phyloP scores from a whole-genome alignment of 2,329 filamentous ascomycete genomes.

The Ophiostoma montium region DNA sequence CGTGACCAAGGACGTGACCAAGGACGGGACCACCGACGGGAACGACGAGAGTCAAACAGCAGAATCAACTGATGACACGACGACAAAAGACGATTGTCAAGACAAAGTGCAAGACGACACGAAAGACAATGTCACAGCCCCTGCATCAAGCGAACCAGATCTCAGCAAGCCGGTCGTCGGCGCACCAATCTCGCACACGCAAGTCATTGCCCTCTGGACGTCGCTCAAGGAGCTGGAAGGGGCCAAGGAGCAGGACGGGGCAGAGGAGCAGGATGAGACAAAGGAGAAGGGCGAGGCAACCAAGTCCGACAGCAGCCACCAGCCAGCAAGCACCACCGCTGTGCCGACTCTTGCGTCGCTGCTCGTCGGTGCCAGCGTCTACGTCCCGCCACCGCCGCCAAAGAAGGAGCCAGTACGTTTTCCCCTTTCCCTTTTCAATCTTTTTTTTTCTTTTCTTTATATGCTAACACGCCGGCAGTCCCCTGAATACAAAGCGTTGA shows the following conservation, averaged over 20 bases:
- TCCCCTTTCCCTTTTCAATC: too few relatives aligned
- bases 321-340: background rate
- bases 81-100: background rate
- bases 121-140: background rate
- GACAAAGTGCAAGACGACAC: background rate
- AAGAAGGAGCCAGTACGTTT: constrained; percentile 60
- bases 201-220: constrained; percentile 50
- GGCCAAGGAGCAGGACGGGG: background rate
- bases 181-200: constrained; percentile 56
- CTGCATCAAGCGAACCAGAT: constrained; percentile 27
- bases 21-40: too few relatives aligned
- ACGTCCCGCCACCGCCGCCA: constrained; percentile 63
- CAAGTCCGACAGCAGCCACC: background rate
- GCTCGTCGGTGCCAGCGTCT: constrained; percentile 57
- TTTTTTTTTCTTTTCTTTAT: background rate
- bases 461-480: constrained; percentile 42
- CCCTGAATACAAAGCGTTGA: constrained; percentile 71
- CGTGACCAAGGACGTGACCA: too few relatives aligned
- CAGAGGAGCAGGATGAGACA: too few relatives aligned
- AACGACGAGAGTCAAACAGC: background rate
- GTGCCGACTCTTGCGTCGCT: constrained; percentile 50
- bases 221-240: constrained; percentile 30
- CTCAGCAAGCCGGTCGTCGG: constrained; percentile 39
- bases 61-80: background rate
- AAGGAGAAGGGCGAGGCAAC: too few relatives aligned